Evolutionary conservation across 345 rosid species (phyloP), one percentile per base, ranked within the genome.

Genomic region (Kernera saxatilis): DNA sequence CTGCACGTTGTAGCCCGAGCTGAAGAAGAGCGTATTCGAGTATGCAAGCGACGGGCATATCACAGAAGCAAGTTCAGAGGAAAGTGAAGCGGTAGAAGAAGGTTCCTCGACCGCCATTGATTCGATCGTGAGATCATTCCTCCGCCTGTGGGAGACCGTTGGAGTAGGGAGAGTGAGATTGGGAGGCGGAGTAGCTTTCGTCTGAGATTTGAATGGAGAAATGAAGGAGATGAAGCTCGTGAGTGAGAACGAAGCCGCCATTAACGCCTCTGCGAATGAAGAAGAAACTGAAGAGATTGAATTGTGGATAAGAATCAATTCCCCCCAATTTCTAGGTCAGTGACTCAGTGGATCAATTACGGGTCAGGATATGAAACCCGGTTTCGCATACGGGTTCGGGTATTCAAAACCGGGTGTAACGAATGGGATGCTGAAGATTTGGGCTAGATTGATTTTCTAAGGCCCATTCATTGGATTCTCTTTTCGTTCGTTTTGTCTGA

Each of bases 21-120:
- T 78, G 75, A 84, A 92, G 87, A 77, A 85, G 55, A 92, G 85
- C 49, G 87, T 84, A 37, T 85, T 92, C 9, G 96, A 67, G 71
- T 88, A 79, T 2, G 91, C 88, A 10, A 88, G 82, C 29, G 92
- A 85, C 6, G 94, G 94, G 59, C 86, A 85, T n/a, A 85, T 82
- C 13, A 85, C 89, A 3, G 96, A 73, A 6, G 92, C 71, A 23
- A 85, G 33, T 32, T 87, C 90, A 9, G 84, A 22, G 37, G 91
- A 80, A 6, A 77, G 8, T 2, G 59, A 58, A 1, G 56, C 58
- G 10, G 64, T 52, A 12, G 75, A 65, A 25, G 69, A 67, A 55
- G 32, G 50, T 30, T 71, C 84, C 1, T 75, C 80, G 32, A 71
- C 67, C 27, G 66, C 75, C 79, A 71, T 50, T 18, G 86, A 72